Base-by-base conservation (phyloP, 1,284 basidiomycete species). In the Irpex sp. region DNA sequence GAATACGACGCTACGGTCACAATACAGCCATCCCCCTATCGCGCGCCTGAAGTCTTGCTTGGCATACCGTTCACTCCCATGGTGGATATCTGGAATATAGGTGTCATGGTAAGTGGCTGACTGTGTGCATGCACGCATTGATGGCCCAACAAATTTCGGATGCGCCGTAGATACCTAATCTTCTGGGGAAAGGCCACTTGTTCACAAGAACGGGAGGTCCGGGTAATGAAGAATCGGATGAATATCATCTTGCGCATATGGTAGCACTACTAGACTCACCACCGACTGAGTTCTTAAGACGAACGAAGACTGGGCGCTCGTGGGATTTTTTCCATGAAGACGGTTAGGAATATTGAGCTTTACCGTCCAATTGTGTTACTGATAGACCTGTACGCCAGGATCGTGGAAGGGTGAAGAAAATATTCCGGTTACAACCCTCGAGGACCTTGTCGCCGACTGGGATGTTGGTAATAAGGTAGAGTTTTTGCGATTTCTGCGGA, bases 1-100 rank as follows among this genome's bases (percentile, higher is more conserved):
- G 55, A 64, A 19, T 58, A 64, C 31, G 54, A 61, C 47, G 61
- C 61, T 11, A 31, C 60, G 37, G 57, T 35, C 58, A 58, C 63
- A 50, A 67, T 73, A 36, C 68, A 53, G 63, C 73, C 73, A 5
- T 36, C 60, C 43, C 63, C 56, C 9, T 68, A 68, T 26, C 68
- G 72, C 13, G 66, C 73, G 26, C 72, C 71, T 17, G 63, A 64
- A 50, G 58, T 64, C 21, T 55, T 61, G n/a, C 31, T 64, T 17
- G 64, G 67, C 13, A 62, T 66, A 31, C 61, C 65, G 19, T 74
- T 69, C 71, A 59, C 60, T 57, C 55, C 60, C 46, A 64, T 59
- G 56, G 68, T 70, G 15, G 72, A 74, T 57, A 69, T 73, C 7
- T 74, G 72, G 71, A 68, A 67, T 17, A 57, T 72, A 49, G 69